A percentile compares a stretch with the other conserved stretches of the same genome.
These are phyloP conservation scores for Stemphylium beticola DNA, from an alignment of 2,329 filamentous ascomycete genomes.

Conservation along the genomic window DNA sequence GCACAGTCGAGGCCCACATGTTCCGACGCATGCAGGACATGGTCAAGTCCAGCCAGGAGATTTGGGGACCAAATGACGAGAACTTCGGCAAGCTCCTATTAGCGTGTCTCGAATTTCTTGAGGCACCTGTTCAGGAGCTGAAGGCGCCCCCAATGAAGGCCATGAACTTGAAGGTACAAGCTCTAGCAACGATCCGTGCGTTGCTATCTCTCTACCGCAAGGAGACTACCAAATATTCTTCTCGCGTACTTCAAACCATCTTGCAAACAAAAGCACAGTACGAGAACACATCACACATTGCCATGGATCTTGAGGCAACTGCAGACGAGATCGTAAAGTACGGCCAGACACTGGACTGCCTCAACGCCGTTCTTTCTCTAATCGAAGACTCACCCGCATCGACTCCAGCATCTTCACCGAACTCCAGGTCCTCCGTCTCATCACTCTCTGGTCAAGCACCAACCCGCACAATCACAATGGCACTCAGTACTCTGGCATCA, in stretches of 20 bases:
- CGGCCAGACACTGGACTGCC: slow-evolving; percentile 64
- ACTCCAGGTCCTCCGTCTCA: slow-evolving; percentile 44
- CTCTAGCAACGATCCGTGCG: slow-evolving; percentile 74
- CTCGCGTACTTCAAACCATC: slow-evolving; percentile 70
- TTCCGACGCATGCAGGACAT: slow-evolving; percentile 80
- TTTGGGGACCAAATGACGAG: slow-evolving; percentile 70
- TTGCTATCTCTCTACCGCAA: slow-evolving; percentile 72
- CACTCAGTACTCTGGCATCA: slow-evolving; percentile 48
- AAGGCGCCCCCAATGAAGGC: slow-evolving; percentile 67
- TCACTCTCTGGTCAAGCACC: slow-evolving; percentile 21
- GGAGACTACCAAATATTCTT: slow-evolving; percentile 70
- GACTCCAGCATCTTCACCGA: slow-evolving; percentile 35
- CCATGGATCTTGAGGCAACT: slow-evolving; percentile 74
- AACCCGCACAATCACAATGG: slow-evolving; percentile 47
- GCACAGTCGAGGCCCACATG: slow-evolving; percentile 78
- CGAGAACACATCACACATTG: slow-evolving; percentile 73
- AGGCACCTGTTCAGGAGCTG: slow-evolving; percentile 57
- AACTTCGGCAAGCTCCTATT: slow-evolving; percentile 72
- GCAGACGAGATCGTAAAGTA: slow-evolving; percentile 73
- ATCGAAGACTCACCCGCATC: slow-evolving; percentile 41
- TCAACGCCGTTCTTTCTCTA: slow-evolving; percentile 48
- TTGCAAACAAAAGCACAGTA: slow-evolving; percentile 69
- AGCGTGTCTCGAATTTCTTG: slow-evolving; percentile 74
- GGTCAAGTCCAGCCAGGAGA: slow-evolving; percentile 67
- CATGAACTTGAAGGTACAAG: slow-evolving; percentile 75